Evolutionary conservation across 495 filamentous ascomycete species (phyloP).

Genomic region (Penicillium manginii): DNA sequence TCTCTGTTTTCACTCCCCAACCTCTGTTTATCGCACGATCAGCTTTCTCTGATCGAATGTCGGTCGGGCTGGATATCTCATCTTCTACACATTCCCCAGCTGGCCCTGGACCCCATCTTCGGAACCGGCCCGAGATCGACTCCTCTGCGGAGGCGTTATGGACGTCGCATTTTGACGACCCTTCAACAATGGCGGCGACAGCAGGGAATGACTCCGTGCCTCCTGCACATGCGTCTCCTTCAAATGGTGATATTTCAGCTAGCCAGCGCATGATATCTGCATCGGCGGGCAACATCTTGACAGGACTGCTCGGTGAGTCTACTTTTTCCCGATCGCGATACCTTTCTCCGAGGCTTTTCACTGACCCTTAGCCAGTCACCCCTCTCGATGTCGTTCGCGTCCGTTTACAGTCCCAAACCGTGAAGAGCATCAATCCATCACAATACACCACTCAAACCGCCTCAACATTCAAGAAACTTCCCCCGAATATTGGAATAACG

Average conservation of each 20-base stretch:
- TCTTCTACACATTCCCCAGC: slow-evolving; percentile 15
- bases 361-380: slow-evolving; percentile 65
- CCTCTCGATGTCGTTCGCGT: slow-evolving; percentile 97
- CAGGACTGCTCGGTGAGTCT: slow-evolving; percentile 79
- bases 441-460: slow-evolving; percentile 52
- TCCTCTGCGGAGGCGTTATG: slow-evolving; percentile 38
- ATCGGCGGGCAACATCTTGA: slow-evolving; percentile 85
- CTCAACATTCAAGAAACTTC: slow-evolving; percentile 65
- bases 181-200: slow-evolving; percentile 41
- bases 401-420: slow-evolving; percentile 83
- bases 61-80: slow-evolving; percentile 18
- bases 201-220: slow-evolving; percentile 33
- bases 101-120: slow-evolving; percentile 13
- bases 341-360: slow-evolving; percentile 8
- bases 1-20: not conserved
- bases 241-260: slow-evolving; percentile 65
- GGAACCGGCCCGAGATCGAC: slow-evolving; percentile 16
- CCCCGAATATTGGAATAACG: slow-evolving; percentile 84
- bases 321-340: slow-evolving; percentile 3
- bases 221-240: slow-evolving; percentile 19
- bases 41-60: slow-evolving; percentile 22
- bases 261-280: slow-evolving; percentile 93
- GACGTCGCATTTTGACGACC: slow-evolving; percentile 35
- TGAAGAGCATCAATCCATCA: slow-evolving; percentile 38
- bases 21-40: slow-evolving; percentile 1